These are phyloP conservation scores for Penicillium sp. DNA, from an alignment of 2,329 filamentous ascomycete genomes.

Conservation along the genomic window DNA sequence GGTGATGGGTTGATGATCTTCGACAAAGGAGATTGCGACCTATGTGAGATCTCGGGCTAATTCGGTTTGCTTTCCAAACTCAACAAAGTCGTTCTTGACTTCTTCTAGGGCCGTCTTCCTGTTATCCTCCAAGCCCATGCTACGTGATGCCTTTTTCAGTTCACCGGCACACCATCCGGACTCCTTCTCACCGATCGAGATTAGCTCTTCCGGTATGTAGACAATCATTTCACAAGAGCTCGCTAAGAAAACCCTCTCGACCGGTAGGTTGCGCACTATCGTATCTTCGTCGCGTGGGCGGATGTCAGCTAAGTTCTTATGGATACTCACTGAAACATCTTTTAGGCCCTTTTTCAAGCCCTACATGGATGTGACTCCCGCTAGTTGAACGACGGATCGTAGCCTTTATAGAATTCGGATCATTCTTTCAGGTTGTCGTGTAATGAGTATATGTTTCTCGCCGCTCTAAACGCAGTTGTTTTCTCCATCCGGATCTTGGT, in stretches of 20 bases:
- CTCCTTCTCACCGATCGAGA: slow-evolving; percentile 22
- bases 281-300: slow-evolving; percentile 45
- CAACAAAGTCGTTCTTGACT: slow-evolving; percentile 55
- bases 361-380: neutral
- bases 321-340: slow-evolving; percentile 37
- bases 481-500: neutral
- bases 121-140: too few species aligned
- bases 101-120: too few species aligned
- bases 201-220: slow-evolving; percentile 36
- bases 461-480: neutral
- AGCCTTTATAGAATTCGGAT: neutral
- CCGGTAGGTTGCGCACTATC: slow-evolving; percentile 59
- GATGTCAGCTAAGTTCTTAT: slow-evolving; percentile 51
- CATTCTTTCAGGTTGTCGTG: neutral
- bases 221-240: slow-evolving; percentile 59
- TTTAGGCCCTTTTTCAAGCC: neutral
- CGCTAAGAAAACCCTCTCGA: slow-evolving; percentile 49
- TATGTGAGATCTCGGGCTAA: slow-evolving; percentile 54
- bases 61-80: slow-evolving; percentile 53
- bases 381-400: neutral
- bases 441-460: neutral
- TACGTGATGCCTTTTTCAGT: slow-evolving; percentile 55
- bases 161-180: slow-evolving; percentile 57
- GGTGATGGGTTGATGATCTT: slow-evolving; percentile 54
- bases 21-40: too few species aligned